Evolutionary conservation across 768 basidiomycete species (phyloP).

Genomic region (Hypsizygus marmoreus): DNA sequence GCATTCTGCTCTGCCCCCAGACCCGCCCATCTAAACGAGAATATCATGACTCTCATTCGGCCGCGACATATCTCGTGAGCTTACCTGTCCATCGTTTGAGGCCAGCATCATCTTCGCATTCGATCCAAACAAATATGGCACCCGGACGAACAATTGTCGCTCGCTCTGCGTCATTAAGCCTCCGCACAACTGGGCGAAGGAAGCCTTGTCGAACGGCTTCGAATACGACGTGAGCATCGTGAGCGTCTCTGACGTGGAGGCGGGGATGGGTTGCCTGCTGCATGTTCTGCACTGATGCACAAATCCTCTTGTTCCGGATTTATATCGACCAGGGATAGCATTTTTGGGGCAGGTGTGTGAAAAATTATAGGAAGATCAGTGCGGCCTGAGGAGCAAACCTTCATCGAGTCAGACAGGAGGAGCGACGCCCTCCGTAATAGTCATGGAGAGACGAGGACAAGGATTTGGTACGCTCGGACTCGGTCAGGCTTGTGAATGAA

Average conservation of each 20-base stretch:
- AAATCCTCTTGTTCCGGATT: slow-evolving; percentile 22
- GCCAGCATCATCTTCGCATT: slow-evolving; percentile 65
- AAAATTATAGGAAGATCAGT: slow-evolving; percentile 23
- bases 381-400: slow-evolving; percentile 10
- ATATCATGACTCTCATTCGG: not conserved
- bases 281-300: slow-evolving; percentile 31
- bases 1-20: slow-evolving; percentile 70
- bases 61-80: not conserved
- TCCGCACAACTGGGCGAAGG: slow-evolving; percentile 51
- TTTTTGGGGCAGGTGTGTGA: slow-evolving; percentile 25
- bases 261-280: slow-evolving; percentile 67
- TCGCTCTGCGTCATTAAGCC: slow-evolving; percentile 64
- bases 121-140: slow-evolving; percentile 71
- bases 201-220: slow-evolving; percentile 63
- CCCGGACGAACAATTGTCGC: slow-evolving; percentile 57
- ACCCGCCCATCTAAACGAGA: slow-evolving; percentile 54
- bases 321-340: slow-evolving; percentile 21
- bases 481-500: slow-evolving; percentile 20
- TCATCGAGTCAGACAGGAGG: slow-evolving; percentile 8
- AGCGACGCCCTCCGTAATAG: slow-evolving; percentile 26
- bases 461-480: slow-evolving; percentile 29
- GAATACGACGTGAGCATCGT: slow-evolving; percentile 66
- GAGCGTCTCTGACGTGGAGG: slow-evolving; percentile 65
- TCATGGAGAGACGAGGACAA: slow-evolving; percentile 30
- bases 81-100: slow-evolving; percentile 66